Evolutionary conservation across 2,329 filamentous ascomycete genomes (phyloP), one percentile per base, ranked within the genome.

Genomic region (Ophiostoma montium): DNA sequence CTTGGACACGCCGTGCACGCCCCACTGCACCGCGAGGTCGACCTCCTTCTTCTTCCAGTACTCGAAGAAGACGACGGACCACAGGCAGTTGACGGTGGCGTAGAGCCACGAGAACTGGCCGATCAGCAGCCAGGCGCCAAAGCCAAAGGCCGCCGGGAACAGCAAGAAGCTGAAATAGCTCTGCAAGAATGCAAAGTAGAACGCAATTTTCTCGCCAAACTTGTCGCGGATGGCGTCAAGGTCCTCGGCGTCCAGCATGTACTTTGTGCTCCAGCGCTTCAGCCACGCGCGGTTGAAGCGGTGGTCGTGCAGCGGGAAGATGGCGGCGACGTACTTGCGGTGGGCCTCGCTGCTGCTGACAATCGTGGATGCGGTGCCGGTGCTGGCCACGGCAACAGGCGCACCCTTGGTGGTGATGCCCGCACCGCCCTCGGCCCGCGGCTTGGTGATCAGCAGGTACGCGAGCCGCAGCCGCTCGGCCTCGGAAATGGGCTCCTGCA

Each of bases 401-500:
- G 21, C 33, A 35, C 46, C 49, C 38, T 74, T 74, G 1, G 83
- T 78, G 0, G 78, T 84, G 52, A 58, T 53, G 6, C 84, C 86
- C 23, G 86, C 86, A 48, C 86, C 86, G 39, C 86, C 86, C 50
- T 90, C 80, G 53, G 80, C 76, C 54, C 72, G 74, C 5, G 82
- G 75, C 63, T 80, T 82, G 8, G 81, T 85, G 50, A 94, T 84
- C 53, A 95, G 77, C 46, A 92, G 78, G 62, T 95, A 92, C 51
- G 95, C 84, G 43, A 94, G 79, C 32, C 92, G 80, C 41, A 95
- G 76, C 43, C 89, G 76, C 68, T 98, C 92, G 19, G 90, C 86
- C 61, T 94, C 86, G 35, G 82, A 86, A 50, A 95, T 74, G 1
- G 88, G 84, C 56, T 94, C 83, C 15, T 76, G 69, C 51, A 80